Evolutionary conservation across 225 moss, liverwort and hornwort genomes (phyloP), one percentile per base, ranked within the genome.

Genomic region (Pseudisothecium myosuroides): DNA sequence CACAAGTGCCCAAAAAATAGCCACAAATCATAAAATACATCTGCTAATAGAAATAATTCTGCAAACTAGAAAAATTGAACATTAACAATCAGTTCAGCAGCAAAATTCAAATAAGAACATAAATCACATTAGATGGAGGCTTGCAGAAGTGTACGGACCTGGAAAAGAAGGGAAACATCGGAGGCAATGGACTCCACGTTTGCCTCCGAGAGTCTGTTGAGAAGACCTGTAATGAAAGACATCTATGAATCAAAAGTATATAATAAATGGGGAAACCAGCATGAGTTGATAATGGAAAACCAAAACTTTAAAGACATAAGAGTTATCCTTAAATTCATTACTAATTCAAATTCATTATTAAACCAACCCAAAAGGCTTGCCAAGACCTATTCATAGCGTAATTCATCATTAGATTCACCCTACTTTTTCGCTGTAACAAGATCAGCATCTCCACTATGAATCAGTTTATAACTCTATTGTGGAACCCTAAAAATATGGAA

Each of bases 101-200:
- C 63, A 89, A 54, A 81, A 81, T 58, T 77, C 24, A 28, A 74
- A 26, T 49, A 77, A 56, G 32, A 56, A 85, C 47, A 60, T n/a
- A 26, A 82, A 73, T 54, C 49, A 45, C 60, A 52, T 55, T 49
- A 75, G 39, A 47, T 49, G 43, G 21, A 78, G 26, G 31, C 15
- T 92, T 89, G 77, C 37, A 85, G 65, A 77, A 72, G 47, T 55
- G 45, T 47, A 86, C 64, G 87, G 39, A 99, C 99, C 96, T 99
- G 99, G 88, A 95, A 96, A 82, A 97, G 92, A 37, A 93, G 90
- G n/a, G 97, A 94, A 84, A 97, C 89, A 78, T 99, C 99, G 24
- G 96, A 94, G n/a, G 95, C 92, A 66, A 99, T 96, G 76, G 97
- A 94, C 88, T 99, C 99, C 92, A 99, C 95, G 84, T 97, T 99